Percentiles rank a stretch among this genome's conserved stretches.
These are phyloP conservation scores for Radiomyces spectabilis DNA, from an alignment of 192 early-diverging fungal species.

Conservation along the genomic window DNA sequence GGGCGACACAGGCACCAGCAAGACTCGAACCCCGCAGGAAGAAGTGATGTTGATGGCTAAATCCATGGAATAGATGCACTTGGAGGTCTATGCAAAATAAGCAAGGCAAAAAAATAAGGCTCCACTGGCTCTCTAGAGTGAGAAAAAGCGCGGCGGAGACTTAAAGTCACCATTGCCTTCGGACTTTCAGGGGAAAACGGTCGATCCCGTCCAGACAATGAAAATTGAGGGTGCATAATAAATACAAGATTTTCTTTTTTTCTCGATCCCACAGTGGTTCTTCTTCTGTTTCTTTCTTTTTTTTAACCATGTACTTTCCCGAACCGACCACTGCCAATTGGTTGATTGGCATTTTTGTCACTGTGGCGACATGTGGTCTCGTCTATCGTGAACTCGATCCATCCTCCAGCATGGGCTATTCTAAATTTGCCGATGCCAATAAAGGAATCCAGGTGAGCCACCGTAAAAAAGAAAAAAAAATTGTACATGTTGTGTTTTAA, in stretches of 20 bases:
- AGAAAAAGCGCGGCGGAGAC: no score
- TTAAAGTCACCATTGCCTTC: no score
- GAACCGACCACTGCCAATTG: background rate
- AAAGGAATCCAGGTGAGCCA: background rate
- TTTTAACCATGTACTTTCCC: slow-evolving; percentile 1
- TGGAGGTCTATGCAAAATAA: no score
- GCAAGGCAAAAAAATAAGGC: background rate
- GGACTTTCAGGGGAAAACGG: no score
- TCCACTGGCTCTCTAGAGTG: no score
- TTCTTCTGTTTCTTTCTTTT: background rate
- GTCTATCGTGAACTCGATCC: slow-evolving; percentile 8
- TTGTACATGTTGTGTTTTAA: background rate
- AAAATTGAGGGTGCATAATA: background rate
- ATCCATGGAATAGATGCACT: slow-evolving; percentile 18
- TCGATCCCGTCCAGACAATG: no score
- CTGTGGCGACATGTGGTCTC: background rate
- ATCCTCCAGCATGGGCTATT: slow-evolving; percentile 11
- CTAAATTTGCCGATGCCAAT: slow-evolving; percentile 4
- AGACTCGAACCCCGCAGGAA: slow-evolving; percentile 49
- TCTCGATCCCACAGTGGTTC: background rate
- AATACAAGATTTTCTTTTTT: background rate
- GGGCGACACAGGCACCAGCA: slow-evolving; percentile 65
- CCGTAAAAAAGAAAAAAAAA: background rate
- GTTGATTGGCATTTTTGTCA: background rate
- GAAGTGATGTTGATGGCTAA: slow-evolving; percentile 40